phyloP scores from a whole-genome alignment of 2,329 filamentous ascomycete genomes.

The Colletotrichum lindemuthianum region DNA sequence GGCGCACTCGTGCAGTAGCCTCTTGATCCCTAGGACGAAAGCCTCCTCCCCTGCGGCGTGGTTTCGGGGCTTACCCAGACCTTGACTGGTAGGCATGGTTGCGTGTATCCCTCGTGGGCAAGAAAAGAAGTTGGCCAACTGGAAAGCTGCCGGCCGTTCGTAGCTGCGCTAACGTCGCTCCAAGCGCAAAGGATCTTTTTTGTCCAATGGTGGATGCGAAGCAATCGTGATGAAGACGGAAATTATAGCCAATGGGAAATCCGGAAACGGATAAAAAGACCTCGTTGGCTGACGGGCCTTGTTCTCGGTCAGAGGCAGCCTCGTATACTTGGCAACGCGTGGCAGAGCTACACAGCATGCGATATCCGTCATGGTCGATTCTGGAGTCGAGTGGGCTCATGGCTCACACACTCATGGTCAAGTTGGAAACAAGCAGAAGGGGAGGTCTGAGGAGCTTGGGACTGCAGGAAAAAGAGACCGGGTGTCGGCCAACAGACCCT shows the following conservation, averaged over 20 bases:
- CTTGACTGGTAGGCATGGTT: constrained; percentile 8
- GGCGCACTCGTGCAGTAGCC: constrained; percentile 2
- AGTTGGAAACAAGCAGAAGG: neutral
- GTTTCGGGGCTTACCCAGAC: constrained; percentile 10
- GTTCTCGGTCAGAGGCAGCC: constrained; percentile 1
- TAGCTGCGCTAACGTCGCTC: constrained; percentile 52
- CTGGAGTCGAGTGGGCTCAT: constrained; percentile 17
- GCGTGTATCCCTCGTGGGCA: constrained; percentile 37
- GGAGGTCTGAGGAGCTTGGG: constrained; percentile 9
- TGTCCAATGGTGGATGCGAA: constrained; percentile 51
- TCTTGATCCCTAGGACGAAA: constrained; percentile 5
- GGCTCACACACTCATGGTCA: neutral
- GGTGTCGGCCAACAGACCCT: constrained; percentile 17
- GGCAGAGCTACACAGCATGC: no score
- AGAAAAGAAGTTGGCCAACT: constrained; percentile 52
- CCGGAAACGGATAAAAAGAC: constrained; percentile 37
- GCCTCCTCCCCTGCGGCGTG: constrained; percentile 9
- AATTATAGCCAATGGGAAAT: constrained; percentile 50
- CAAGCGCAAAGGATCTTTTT: constrained; percentile 43
- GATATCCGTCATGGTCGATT: neutral
- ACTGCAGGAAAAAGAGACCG: constrained; percentile 7
- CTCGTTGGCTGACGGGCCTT: constrained; percentile 44
- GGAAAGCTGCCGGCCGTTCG: constrained; percentile 52
- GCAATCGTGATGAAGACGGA: constrained; percentile 44
- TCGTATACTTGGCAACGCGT: neutral